Base-by-base conservation (phyloP, 306 rosid genomes). In the Cicer pinnatifidum region DNA sequence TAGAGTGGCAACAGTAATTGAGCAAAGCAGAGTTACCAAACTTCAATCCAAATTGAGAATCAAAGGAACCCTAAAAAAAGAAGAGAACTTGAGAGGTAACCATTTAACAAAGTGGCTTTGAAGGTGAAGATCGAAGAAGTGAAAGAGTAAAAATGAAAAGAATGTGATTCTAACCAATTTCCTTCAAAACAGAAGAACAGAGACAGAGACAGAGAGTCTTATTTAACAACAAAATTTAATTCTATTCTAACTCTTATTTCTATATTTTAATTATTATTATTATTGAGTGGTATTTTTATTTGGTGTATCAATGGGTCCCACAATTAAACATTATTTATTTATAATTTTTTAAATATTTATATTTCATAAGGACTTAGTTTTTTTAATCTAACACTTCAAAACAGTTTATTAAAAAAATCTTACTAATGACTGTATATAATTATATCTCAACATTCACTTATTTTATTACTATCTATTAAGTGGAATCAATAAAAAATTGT, bases 91-190 rank as follows among this genome's bases (percentile, higher is more conserved):
- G 71, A 75, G 59, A 17, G 44, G 37, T 71, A 15, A 12, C 47
- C 50, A 45, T 56, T 46, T 46, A 53, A 41, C 47, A 57, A 15
- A 75, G 50, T 70, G 9, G 4, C 10, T 47, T 40, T 57, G 65
- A 6, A 72, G 84, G 7, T 76, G 82, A 79, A 75, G 82, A 76
- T 80, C 78, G 56, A 8, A 48, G 57, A 11, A 73, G 63, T 59
- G 56, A 61, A 67, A 82, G 51, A 38, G 15, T 2, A 41, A 65
- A 28, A 82, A 43, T 53, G 68, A 28, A 46, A 76, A 71, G 52
- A 75, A 60, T 38, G 75, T 75, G 82, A 75, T 62, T 38, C 38
- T 50, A 56, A 78, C 70, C 52, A 72, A 79, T 75, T 75, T 75
- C n/a, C 84, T 82, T 82, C 75, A 53, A 45, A 43, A 38, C 58